Evolutionary conservation across 208 protist species (phyloP), one percentile per base, ranked within the genome.

Genomic region (Leishmania arabica): DNA sequence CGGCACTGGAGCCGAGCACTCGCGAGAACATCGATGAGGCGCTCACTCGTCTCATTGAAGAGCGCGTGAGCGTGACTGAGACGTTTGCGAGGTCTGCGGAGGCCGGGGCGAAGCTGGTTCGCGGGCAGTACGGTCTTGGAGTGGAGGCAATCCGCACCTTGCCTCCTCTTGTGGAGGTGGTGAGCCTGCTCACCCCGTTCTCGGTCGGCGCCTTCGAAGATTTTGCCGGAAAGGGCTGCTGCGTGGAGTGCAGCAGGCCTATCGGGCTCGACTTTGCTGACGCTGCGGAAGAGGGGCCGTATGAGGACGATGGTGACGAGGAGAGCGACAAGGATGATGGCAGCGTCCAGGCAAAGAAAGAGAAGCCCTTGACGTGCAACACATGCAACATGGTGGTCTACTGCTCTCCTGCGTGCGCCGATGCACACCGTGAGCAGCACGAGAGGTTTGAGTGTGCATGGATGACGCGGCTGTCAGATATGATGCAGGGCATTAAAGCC

Each of bases 201-300:
- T 95, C 91, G 13, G 90, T 95, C 24, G 89, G 85, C 40, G 68
- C 81, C 19, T 97, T 94, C 72, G 90, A 91, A 58, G 90, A 95
- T 49, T 86, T 87, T 3, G 76, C 49, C 5, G 88, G 87, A 17
- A 60, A 42, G 40, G 86, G 86, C 31, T 85, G 90, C 66, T 97
- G 92, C 77, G 83, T 88, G 53, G 74, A 87, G 71, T 95, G 93
- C 82, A 90, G 90, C 56, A 77, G 51, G 42, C 54, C 73, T 2
- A 34, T 85, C 9, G 75, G 71, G 8, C 21, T 73, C 6, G 56
- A 34, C 27, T 11, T 40, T 49, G 75, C 54, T 72, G 79, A 58
- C 11, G 77, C 37, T 24, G 31, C 13, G 15, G 15, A 17, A 65
- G 56, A 77, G 73, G 37, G 47, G 73, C 34, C 34, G 53, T 24